Evolutionary conservation across 2,329 filamentous ascomycete genomes (phyloP).

Genomic region (Arthrobotrys iridis): DNA sequence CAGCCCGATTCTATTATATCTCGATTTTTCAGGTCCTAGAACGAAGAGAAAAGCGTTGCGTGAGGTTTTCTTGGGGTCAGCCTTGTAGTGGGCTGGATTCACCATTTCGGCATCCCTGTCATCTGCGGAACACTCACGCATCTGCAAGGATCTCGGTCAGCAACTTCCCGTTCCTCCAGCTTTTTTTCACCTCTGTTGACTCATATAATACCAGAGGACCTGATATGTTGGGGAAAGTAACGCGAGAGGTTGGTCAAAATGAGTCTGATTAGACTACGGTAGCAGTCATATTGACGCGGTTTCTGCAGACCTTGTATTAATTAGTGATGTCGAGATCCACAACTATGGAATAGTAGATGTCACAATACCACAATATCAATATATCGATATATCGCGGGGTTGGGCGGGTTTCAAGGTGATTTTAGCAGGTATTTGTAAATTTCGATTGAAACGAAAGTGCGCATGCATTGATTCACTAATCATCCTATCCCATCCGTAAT

Average conservation of each 20-base stretch:
- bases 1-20: neutral
- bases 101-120: neutral
- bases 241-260: conserved; percentile 1
- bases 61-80: neutral
- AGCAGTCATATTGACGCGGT: neutral
- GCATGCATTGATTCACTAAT: too few species aligned
- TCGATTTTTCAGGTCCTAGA: neutral
- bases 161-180: neutral
- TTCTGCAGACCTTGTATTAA: too few species aligned
- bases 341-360: too few species aligned
- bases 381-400: neutral
- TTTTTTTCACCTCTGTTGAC: neutral
- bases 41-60: conserved; percentile 2
- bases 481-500: too few species aligned
- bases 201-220: neutral
- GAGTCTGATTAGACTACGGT: neutral
- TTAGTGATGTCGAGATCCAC: too few species aligned
- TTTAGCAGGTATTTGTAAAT: too few species aligned
- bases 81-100: neutral
- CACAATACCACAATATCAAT: neutral
- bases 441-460: too few species aligned
- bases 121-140: neutral
- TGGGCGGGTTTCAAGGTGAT: too few species aligned
- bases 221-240: neutral
- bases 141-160: neutral